A percentile compares a stretch with the other conserved stretches of the same genome.
Conservation (phyloP, 2,329 filamentous ascomycete species). For the Cladorrhinum sp. region DNA sequence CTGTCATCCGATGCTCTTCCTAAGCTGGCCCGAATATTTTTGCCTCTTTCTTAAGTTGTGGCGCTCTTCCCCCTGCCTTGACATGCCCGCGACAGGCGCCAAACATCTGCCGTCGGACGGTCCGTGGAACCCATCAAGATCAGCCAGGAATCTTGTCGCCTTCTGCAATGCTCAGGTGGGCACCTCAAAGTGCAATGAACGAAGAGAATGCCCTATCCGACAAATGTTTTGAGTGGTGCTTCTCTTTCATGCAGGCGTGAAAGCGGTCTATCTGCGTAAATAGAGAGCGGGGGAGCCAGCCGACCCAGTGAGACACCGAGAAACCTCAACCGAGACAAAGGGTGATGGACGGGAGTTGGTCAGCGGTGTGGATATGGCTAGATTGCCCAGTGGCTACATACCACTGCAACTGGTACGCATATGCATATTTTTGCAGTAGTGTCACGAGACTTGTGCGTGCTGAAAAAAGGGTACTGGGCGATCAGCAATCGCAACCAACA, state of each 20-base stretch:
- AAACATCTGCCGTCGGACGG: background rate
- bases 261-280: background rate
- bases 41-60: background rate
- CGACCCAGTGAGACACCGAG: background rate
- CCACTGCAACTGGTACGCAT: background rate
- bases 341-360: background rate
- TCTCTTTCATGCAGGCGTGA: background rate
- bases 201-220: background rate
- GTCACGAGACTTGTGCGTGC: background rate
- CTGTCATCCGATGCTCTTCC: background rate
- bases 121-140: background rate
- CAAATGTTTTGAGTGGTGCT: background rate
- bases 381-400: background rate
- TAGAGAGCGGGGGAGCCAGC: background rate
- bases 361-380: background rate
- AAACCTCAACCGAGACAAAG: background rate
- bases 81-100: background rate
- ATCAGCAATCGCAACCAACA: background rate
- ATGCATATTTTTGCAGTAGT: background rate
- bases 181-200: background rate
- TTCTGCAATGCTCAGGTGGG: background rate
- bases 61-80: background rate
- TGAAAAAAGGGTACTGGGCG: background rate
- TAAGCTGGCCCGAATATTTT: background rate
- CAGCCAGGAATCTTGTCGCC: background rate